Evolutionary conservation across 305 asterid species (phyloP).

Genomic region (Vinca major): DNA sequence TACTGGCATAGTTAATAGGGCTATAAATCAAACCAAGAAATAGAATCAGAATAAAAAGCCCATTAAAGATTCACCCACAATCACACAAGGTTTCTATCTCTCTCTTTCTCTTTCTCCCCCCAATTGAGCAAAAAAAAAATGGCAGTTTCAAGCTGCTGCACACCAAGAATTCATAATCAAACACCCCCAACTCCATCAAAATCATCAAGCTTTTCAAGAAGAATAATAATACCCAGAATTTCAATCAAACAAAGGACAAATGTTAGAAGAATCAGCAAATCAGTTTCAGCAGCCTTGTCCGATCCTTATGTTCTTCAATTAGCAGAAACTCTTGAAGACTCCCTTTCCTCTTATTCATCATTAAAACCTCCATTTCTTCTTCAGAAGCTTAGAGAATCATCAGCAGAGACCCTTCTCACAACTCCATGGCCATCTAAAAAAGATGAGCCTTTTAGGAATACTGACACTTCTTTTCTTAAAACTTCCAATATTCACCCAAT

Average conservation of each 20-base stretch:
- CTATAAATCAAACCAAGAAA: too few relatives aligned
- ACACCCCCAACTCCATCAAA: too few relatives aligned
- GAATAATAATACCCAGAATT: conserved; percentile 1
- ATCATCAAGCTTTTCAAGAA: too few relatives aligned
- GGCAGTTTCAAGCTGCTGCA: too few relatives aligned
- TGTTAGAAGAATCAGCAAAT: conserved; percentile 14
- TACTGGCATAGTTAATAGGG: too few relatives aligned
- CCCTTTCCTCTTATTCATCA: conserved; percentile 32
- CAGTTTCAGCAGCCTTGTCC: conserved; percentile 41
- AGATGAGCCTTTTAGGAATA: conserved; percentile 84
- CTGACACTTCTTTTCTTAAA: conserved; percentile 66
- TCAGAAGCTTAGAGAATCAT: conserved; percentile 47
- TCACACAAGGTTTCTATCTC: too few relatives aligned
- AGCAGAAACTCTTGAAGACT: conserved; percentile 90
- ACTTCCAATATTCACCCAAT: conserved; percentile 56
- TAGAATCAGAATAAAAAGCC: too few relatives aligned
- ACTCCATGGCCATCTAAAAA: conserved; percentile 80
- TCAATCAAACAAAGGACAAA: not conserved
- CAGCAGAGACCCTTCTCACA: conserved; percentile 68
- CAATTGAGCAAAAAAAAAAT: too few relatives aligned
- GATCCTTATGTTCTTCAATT: conserved; percentile 76
- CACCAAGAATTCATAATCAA: too few relatives aligned
- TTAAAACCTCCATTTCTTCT: conserved; percentile 37
- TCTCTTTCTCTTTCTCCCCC: too few relatives aligned
- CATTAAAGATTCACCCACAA: too few relatives aligned